Percentiles rank a stretch among this genome's conserved stretches.
Evolutionary conservation across 2,329 filamentous ascomycete genomes (phyloP).

Genomic region (Phoma sp.): DNA sequence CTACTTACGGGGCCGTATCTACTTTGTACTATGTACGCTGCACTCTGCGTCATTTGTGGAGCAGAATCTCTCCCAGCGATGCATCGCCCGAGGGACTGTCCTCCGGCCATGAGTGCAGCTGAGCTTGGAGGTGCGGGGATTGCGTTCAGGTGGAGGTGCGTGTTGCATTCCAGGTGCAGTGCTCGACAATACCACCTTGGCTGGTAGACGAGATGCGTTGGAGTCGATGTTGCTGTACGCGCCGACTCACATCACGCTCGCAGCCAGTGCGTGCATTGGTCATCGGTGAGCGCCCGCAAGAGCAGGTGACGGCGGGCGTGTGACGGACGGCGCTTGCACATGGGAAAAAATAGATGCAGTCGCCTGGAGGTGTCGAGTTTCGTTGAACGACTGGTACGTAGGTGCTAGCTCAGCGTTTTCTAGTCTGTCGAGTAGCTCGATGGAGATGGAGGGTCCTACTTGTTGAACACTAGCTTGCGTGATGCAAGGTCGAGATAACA

Average conservation of each 20-base stretch:
- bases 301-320: constrained; percentile 15
- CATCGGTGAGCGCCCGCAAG: constrained; percentile 3
- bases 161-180: not conserved
- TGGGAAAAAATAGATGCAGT: constrained; percentile 8
- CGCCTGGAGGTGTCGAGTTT: not conserved
- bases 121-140: not conserved
- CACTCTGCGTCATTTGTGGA: not conserved
- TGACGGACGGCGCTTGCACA: constrained; percentile 13
- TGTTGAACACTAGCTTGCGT: not conserved
- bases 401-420: not conserved
- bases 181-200: not conserved
- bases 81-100: not conserved
- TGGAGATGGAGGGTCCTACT: too few relatives aligned
- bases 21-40: constrained; percentile 3
- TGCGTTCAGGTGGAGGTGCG: not conserved
- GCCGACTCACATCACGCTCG: constrained; percentile 12
- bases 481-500: constrained; percentile 7
- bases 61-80: not conserved
- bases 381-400: not conserved
- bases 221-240: constrained; percentile 11
- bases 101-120: constrained; percentile 1
- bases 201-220: not conserved
- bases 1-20: constrained; percentile 1
- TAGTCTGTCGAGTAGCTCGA: too few relatives aligned
- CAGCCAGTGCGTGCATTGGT: constrained; percentile 11